Conservation (phyloP, 352 stramenopile genomes). For the Phytophthora sp. region DNA sequence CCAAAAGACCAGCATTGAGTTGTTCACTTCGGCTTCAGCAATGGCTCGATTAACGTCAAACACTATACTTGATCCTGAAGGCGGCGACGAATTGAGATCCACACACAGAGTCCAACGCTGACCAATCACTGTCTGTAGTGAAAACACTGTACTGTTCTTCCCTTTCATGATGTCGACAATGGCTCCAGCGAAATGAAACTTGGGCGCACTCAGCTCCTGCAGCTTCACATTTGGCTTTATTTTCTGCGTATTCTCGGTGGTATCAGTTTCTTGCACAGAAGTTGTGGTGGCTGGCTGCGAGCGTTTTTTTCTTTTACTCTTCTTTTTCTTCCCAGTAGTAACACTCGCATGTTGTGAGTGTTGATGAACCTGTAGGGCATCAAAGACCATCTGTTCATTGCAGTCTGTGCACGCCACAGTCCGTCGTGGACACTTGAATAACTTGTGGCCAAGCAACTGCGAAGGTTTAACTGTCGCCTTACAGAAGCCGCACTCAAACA, state of each 20-base stretch:
- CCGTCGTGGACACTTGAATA: conserved; percentile 41
- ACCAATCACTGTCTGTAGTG: conserved; percentile 22
- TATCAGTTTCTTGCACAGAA: not conserved
- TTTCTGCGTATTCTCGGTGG: not conserved
- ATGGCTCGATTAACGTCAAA: conserved; percentile 12
- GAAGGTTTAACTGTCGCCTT: conserved; percentile 33
- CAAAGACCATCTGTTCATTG: conserved; percentile 36
- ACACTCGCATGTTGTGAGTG: conserved; percentile 17
- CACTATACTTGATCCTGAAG: conserved; percentile 6
- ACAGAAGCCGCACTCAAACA: conserved; percentile 38
- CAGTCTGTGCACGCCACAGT: conserved; percentile 35
- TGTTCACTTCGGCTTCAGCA: conserved; percentile 21
- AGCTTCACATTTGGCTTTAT: not conserved
- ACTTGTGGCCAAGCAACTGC: conserved; percentile 40
- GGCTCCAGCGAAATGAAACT: conserved; percentile 35
- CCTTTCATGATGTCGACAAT: conserved; percentile 31
- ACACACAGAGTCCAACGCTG: conserved; percentile 38
- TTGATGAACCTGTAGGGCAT: conserved; percentile 30
- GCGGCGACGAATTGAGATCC: conserved; percentile 1
- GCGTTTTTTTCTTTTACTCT: conserved; percentile 21
- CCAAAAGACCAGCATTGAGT: conserved; percentile 41
- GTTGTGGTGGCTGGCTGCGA: no score
- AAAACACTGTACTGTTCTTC: conserved; percentile 36
- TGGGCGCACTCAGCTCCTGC: conserved; percentile 17
- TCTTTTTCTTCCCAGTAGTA: conserved; percentile 22